Percentiles rank a stretch among this genome's conserved stretches.
These are phyloP conservation scores for Starmerella floris DNA, from an alignment of 805 yeast species.

Conservation along the genomic window DNA sequence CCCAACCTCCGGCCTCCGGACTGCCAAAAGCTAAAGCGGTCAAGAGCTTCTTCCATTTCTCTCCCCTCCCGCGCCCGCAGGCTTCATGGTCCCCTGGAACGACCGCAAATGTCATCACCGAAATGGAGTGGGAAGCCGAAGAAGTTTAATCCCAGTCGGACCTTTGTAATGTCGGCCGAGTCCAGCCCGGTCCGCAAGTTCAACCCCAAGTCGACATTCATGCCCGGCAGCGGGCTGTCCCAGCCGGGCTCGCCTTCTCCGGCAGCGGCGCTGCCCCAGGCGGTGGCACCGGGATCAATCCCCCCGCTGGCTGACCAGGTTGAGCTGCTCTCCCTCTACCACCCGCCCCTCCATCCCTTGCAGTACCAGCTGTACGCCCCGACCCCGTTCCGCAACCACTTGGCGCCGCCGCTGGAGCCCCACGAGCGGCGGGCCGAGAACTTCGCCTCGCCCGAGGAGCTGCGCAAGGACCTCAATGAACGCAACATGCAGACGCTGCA, in stretches of 20 bases:
- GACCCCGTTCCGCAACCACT: conserved; percentile 42
- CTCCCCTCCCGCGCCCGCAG: too few relatives aligned
- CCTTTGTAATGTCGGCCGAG: conserved; percentile 11
- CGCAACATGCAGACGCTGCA: conserved; percentile 74
- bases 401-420: conserved; percentile 37
- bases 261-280: not conserved
- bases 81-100: not conserved
- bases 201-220: conserved; percentile 16
- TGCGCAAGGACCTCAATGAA: conserved; percentile 56
- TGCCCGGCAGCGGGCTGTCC: conserved; percentile 1
- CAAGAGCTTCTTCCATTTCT: too few relatives aligned
- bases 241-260: not conserved
- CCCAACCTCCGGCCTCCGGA: too few relatives aligned
- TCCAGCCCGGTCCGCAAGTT: conserved; percentile 11
- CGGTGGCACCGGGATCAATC: not conserved
- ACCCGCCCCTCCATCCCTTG: conserved; percentile 29
- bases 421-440: conserved; percentile 58
- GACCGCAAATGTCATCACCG: conserved; percentile 11
- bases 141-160: conserved; percentile 13
- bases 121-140: conserved; percentile 15
- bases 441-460: conserved; percentile 57
- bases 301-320: not conserved
- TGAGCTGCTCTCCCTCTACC: conserved; percentile 17
- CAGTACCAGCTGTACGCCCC: conserved; percentile 88
- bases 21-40: too few relatives aligned